Evolutionary conservation across 2,329 filamentous ascomycete species (phyloP), one percentile per base, ranked within the genome.

Genomic region (Endothia cerciana): DNA sequence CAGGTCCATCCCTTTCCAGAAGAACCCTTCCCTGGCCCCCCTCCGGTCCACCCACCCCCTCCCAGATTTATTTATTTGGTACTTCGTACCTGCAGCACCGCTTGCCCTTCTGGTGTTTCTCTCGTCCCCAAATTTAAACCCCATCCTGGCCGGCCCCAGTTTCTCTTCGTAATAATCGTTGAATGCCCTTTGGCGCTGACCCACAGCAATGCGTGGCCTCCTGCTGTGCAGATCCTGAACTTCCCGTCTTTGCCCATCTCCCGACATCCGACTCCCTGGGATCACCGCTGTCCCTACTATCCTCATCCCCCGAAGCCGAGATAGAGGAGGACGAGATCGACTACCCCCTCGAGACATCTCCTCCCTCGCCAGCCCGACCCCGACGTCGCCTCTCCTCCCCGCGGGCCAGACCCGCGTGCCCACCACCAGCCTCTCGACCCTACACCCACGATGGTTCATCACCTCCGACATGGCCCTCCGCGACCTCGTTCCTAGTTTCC

Each of bases 401-500:
- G n/a, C n/a, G n/a, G 38, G 19, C 41, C 11, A 22, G 19, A 15
- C n/a, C n/a, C 28, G 33, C 15, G 6, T 19, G n/a, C 47, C 40
- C 22, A 30, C 53, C 40, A 63, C 61, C 15, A 43, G n/a, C 41
- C 11, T 28, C 41, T 40, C 41, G 13, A 56, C 8, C n/a, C 47
- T 51, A 33, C 38, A 30, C 53, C 40, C 41, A 22, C 53, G n/a
- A 63, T 63, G 61, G 40, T 58, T 36, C 61, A 63, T 25, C 61
- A 49, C 61, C 55, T 28, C 10, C 61, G 53, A 58, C 51, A 69
- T 68, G 69, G 62, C 65, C 30, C 62, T 73, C 25, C 67, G 71
- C 58, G 60, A 69, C 17, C 65, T 77, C 6, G 65, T 78, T 2
- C 76, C 77, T 13, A 77, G 74, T 67, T 77, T 78, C 66, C 62